Percentiles rank a stretch among this genome's conserved stretches.
Evolutionary conservation across 129 eudicot species (phyloP).

Genomic region (Artemisia annua): DNA sequence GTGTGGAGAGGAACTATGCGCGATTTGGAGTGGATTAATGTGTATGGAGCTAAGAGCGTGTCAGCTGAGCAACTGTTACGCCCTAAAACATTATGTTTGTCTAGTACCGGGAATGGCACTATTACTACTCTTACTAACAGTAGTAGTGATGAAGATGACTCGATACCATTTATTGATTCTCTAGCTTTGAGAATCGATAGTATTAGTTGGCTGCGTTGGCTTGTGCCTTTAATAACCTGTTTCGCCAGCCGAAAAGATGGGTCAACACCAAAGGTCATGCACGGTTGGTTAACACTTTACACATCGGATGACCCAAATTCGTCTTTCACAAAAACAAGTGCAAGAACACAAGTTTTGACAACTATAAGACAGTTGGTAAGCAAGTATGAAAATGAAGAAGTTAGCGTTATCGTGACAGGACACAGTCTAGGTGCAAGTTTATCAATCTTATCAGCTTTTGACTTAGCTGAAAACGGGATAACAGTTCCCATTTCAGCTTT

Average conservation of each 20-base stretch:
- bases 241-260: too few species aligned
- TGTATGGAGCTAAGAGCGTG: conserved; percentile 53
- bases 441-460: conserved; percentile 66
- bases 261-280: conserved; percentile 51
- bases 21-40: conserved; percentile 74
- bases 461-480: conserved; percentile 71
- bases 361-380: conserved; percentile 46
- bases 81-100: conserved; percentile 17
- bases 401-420: conserved; percentile 65
- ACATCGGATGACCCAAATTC: conserved; percentile 64
- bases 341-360: conserved; percentile 51
- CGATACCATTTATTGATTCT: conserved; percentile 9
- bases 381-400: conserved; percentile 46
- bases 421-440: conserved; percentile 82
- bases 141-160: conserved; percentile 39
- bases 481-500: conserved; percentile 62
- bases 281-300: conserved; percentile 82
- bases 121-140: neutral
- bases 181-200: too few species aligned
- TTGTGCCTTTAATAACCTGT: too few species aligned
- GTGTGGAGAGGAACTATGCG: conserved; percentile 78
- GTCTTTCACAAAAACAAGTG: conserved; percentile 72
- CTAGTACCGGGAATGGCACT: neutral
- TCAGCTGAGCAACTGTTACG: conserved; percentile 53
- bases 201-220: too few species aligned